These are phyloP conservation scores for Smallanthus sonchifolius DNA, from an alignment of 129 eudicot species.

Conservation along the genomic window DNA sequence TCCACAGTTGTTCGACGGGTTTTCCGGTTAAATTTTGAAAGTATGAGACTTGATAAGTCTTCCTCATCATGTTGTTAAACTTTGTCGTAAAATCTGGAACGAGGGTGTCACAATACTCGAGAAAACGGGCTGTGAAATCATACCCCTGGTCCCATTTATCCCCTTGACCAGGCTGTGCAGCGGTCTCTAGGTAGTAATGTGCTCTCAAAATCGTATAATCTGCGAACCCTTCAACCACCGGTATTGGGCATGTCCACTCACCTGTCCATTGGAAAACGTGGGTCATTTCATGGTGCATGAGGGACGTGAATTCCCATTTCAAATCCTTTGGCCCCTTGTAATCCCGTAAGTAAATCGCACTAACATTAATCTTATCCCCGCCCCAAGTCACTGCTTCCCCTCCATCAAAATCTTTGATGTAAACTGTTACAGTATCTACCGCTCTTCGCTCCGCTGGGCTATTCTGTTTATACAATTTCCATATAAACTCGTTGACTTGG, in stretches of 20 bases:
- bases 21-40: constrained; percentile 15
- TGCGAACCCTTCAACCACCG: constrained; percentile 19
- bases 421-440: neutral
- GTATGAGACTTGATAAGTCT: neutral
- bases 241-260: constrained; percentile 1
- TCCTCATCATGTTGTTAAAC: constrained; percentile 18
- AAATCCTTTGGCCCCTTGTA: constrained; percentile 1
- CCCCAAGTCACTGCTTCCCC: constrained; percentile 13
- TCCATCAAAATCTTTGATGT: neutral
- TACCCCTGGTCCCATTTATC: constrained; percentile 17
- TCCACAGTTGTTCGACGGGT: constrained; percentile 10
- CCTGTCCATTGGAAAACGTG: constrained; percentile 35
- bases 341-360: neutral
- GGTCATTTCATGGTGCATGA: constrained; percentile 37
- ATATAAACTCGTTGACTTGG: neutral
- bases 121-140: constrained; percentile 22
- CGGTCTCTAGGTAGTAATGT: neutral
- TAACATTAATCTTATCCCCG: constrained; percentile 10
- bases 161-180: constrained; percentile 1
- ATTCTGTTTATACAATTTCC: constrained; percentile 3
- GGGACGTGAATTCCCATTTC: constrained; percentile 17
- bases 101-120: constrained; percentile 22
- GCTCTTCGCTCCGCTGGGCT: constrained; percentile 4
- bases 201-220: constrained; percentile 16
- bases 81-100: constrained; percentile 13